Base-by-base conservation (phyloP, 2,329 filamentous ascomycete genomes). In the Stagonosporopsis rhizophila region DNA sequence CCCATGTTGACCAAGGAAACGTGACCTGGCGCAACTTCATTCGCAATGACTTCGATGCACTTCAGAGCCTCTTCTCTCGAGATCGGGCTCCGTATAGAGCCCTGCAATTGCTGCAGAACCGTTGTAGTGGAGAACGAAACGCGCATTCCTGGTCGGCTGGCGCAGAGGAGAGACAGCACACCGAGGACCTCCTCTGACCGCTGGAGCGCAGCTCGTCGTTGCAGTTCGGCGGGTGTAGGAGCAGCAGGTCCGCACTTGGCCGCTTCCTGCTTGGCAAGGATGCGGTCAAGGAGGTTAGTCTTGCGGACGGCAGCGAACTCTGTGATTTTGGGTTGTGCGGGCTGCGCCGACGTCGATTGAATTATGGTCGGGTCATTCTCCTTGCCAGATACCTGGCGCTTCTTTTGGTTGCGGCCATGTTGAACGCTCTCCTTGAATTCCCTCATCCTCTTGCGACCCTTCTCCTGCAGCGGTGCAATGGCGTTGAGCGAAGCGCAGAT, bases 381-480 rank as follows among this genome's bases (percentile, higher is more conserved):
- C 41, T 75, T 75, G 27, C 69, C 72, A 7, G 59, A 54, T 1
- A 53, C 60, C 25, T 66, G 67, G 19, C 68, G 64, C 60, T 72
- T 70, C 61, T 75, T 74, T 56, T 67, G 62, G 17, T 67, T 45
- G 51, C 73, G 62, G 22, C 71, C 70, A 30, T 75, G 67, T 35
- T 70, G 66, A n/a, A 89, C 81, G 57, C 81, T 85, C 44, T 82
- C 81, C 73, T 88, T 90, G 64, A 93, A 80, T 45, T 89, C 86
- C 54, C 86, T 81, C n/a, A 93, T 80, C 7, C 87, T 84, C 56
- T 84, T 84, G 62, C 90, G 87, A 27, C 89, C 89, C 68, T 87
- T 90, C 44, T 83, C 81, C 25, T 88, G 79, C 6, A 88, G 64
- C 1, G 85, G 83, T 12, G 85, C 83, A 19, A 83, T 79, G 52